A percentile compares a stretch with the other conserved stretches of the same genome.
phyloP scores from a whole-genome alignment of 139 green algal genomes.

The Bryopsis sp. region DNA sequence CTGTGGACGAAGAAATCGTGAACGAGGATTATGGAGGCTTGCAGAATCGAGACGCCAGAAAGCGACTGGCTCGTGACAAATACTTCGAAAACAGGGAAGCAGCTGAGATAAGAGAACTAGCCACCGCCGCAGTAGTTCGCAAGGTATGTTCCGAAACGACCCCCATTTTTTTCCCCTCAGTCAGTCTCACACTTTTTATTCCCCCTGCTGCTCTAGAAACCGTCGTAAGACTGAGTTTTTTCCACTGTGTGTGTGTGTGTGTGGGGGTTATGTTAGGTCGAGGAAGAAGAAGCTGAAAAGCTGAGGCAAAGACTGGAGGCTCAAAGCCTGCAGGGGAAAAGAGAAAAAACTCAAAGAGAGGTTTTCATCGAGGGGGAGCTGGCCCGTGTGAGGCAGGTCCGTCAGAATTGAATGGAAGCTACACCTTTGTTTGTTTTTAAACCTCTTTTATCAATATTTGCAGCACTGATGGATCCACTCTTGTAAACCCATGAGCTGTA shows the following conservation, averaged over 20 bases:
- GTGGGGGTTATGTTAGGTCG: background rate
- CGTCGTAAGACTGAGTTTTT: background rate
- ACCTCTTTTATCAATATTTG: background rate
- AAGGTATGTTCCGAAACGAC: background rate
- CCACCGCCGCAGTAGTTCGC: background rate
- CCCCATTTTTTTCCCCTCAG: background rate
- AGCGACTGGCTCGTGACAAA: background rate
- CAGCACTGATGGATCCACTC: background rate
- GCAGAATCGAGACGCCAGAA: background rate
- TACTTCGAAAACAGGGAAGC: background rate
- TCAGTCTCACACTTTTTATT: background rate
- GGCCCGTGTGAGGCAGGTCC: background rate
- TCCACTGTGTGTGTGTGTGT: background rate
- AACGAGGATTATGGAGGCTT: constrained; percentile 10
- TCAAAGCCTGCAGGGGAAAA: background rate
- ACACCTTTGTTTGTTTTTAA: background rate
- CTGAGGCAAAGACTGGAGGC: background rate
- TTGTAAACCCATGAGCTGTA: background rate
- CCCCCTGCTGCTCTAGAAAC: background rate
- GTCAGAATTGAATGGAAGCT: too few species aligned
- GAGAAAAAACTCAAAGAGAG: constrained; percentile 1
- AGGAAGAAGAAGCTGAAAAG: constrained; percentile 1
- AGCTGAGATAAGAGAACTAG: background rate
- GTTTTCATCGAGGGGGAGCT: constrained; percentile 10
- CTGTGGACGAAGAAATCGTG: constrained; percentile 4